Percentiles rank a stretch among this genome's conserved stretches.
Evolutionary conservation across 306 rosid species (phyloP).

Genomic region (Styphnolobium japonicum): DNA sequence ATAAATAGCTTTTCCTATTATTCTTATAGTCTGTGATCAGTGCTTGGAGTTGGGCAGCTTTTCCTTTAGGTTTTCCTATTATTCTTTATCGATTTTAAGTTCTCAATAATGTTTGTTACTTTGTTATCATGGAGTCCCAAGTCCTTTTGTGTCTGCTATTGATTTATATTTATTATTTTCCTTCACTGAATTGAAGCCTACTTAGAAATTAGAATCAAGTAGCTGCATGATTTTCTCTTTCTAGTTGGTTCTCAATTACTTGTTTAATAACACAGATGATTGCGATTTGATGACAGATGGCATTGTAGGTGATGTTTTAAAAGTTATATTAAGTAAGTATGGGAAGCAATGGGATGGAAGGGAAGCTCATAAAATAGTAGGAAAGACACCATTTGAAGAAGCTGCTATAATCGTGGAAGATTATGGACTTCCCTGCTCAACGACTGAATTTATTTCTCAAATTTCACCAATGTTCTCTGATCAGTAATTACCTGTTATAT

Average conservation of each 20-base stretch:
- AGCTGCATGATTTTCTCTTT: neutral
- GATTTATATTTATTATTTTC: neutral
- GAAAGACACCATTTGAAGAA: slow-evolving; percentile 74
- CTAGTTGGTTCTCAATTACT: neutral
- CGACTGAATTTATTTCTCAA: slow-evolving; percentile 57
- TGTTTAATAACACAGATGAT: neutral
- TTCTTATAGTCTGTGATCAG: neutral
- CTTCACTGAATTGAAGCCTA: neutral
- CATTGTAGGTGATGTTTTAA: slow-evolving; percentile 58
- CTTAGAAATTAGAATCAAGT: neutral
- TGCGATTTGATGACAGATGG: slow-evolving; percentile 57
- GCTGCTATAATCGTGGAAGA: slow-evolving; percentile 66
- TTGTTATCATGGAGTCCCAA: too few species aligned
- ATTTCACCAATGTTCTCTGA: slow-evolving; percentile 63
- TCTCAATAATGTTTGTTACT: neutral
- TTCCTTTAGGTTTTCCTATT: too few species aligned
- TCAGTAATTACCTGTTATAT: slow-evolving; percentile 46
- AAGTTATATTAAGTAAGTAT: slow-evolving; percentile 47
- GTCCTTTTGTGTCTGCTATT: neutral
- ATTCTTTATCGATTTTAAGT: neutral
- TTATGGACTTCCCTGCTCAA: slow-evolving; percentile 76
- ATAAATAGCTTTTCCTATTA: neutral
- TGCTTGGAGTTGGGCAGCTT: neutral
- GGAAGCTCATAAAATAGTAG: slow-evolving; percentile 57
- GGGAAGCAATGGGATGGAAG: slow-evolving; percentile 96